Evolutionary conservation across 2,329 filamentous ascomycete genomes (phyloP), one percentile per base, ranked within the genome.

Genomic region (Tolypocladium pustulatum): DNA sequence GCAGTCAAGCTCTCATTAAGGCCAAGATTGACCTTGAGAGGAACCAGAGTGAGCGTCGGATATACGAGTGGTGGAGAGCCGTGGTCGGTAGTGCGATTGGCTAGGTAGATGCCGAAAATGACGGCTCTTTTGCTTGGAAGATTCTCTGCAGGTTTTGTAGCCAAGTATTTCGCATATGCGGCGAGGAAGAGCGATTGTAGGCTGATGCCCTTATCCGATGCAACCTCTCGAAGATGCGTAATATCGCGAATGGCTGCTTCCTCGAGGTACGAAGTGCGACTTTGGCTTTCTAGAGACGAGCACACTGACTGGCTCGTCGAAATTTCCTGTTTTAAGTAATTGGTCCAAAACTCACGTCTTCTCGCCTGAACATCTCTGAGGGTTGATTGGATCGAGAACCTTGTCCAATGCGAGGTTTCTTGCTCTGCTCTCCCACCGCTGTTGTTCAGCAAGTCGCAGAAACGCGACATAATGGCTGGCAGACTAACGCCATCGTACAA

Each of bases 401-500:
- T 57, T 34, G 60, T 66, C 72, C 73, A 78, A 3, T 60, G 58
- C 3, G 58, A 32, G 12, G 68, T 25, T 0, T 60, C 63, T 15
- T 61, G 27, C 4, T 58, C 55, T 8, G 22, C 9, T 1, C n/a
- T 13, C 8, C 52, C 53, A 1, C 51, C 1, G 2, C 62, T 65
- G 65, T 49, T 65, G 57, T 22, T 34, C 3, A 63, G 20, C 15
- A 63, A 32, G 41, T 64, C 56, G 30, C 64, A 61, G 12, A 66
- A 55, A 17, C 70, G 67, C 2, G 78, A 68, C 27, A 91, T 74
- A 7, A 96, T 73, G 0, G 79, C 68, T 0, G 86, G 82, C 5
- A 97, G 75, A 65, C 89, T 94, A 60, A 95, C 79, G 7, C 87
- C 91, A 69, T 97, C 93, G 67, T 97, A 97, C 0, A 97, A 77